A percentile compares a stretch with the other conserved stretches of the same genome.
Evolutionary conservation across 352 stramenopile species (phyloP).

Genomic region (Plasmopara muralis): DNA sequence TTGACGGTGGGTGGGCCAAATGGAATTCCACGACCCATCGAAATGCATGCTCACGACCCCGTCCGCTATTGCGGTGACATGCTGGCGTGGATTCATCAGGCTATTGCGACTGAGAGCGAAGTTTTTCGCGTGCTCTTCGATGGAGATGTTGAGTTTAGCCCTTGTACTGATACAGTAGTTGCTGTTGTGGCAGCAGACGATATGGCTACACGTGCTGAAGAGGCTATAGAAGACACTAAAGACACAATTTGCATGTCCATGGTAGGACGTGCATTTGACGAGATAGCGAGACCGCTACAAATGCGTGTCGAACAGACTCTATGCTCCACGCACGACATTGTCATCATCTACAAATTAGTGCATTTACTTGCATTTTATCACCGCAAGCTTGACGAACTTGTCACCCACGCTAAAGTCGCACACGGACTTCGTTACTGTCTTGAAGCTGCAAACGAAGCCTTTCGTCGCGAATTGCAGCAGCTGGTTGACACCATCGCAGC

Average conservation of each 20-base stretch:
- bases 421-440: conserved; percentile 34
- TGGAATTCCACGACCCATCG: conserved; percentile 73
- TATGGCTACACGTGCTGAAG: background rate
- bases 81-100: conserved; percentile 84
- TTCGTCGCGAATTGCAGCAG: conserved; percentile 46
- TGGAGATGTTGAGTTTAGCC: conserved; percentile 37
- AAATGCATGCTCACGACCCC: conserved; percentile 83
- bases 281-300: conserved; percentile 49
- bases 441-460: conserved; percentile 34
- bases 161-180: conserved; percentile 4
- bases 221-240: background rate
- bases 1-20: conserved; percentile 68
- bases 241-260: conserved; percentile 33
- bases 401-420: conserved; percentile 30
- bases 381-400: conserved; percentile 44
- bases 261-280: conserved; percentile 53
- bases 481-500: conserved; percentile 40
- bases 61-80: conserved; percentile 86
- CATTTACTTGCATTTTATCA: conserved; percentile 66
- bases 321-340: conserved; percentile 39
- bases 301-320: conserved; percentile 65
- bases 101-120: conserved; percentile 73
- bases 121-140: conserved; percentile 78
- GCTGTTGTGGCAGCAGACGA: conserved; percentile 1
- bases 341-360: conserved; percentile 58